These are phyloP conservation scores for Jamesozyma gamospora DNA, from an alignment of 805 yeast genomes.

Conservation along the genomic window DNA sequence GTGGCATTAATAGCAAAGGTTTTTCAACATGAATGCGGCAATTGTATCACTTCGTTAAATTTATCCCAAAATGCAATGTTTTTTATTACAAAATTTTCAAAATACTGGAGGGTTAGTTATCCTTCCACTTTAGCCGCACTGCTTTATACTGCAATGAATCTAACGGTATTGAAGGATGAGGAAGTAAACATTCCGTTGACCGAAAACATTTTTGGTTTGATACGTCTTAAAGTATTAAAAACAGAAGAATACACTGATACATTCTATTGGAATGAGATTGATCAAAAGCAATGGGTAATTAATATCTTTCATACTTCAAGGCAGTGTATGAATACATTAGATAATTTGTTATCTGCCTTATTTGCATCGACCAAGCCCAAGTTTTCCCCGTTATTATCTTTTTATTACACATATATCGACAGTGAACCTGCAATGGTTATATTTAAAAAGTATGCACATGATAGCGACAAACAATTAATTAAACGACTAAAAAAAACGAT, in stretches of 20 bases:
- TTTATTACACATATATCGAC: slow-evolving; percentile 43
- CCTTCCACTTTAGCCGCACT: slow-evolving; percentile 40
- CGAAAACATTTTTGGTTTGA: slow-evolving; percentile 29
- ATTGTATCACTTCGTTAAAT: slow-evolving; percentile 6
- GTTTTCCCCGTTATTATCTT: slow-evolving; percentile 42
- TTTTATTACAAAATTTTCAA: slow-evolving; percentile 37
- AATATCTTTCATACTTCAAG: slow-evolving; percentile 38
- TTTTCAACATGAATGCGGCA: slow-evolving; percentile 30
- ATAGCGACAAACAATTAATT: slow-evolving; percentile 32
- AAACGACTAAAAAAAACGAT: slow-evolving; percentile 30
- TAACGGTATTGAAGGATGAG: slow-evolving; percentile 25
- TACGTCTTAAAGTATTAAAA: slow-evolving; percentile 16
- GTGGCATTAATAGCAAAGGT: slow-evolving; percentile 35
- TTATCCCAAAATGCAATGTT: slow-evolving; percentile 37
- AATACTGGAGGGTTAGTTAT: slow-evolving; percentile 49
- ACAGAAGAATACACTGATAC: slow-evolving; percentile 19
- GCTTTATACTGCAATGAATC: slow-evolving; percentile 41
- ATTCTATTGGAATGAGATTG: slow-evolving; percentile 34
- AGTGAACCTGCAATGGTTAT: slow-evolving; percentile 33
- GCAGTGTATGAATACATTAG: slow-evolving; percentile 38
- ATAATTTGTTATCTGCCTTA: slow-evolving; percentile 33
- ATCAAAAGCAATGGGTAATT: slow-evolving; percentile 42
- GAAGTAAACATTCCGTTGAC: slow-evolving; percentile 25
- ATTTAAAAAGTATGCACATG: slow-evolving; percentile 10
- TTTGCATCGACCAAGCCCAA: slow-evolving; percentile 43